These are phyloP conservation scores for Boletales sp. DNA, from an alignment of 768 basidiomycete species.

Conservation along the genomic window DNA sequence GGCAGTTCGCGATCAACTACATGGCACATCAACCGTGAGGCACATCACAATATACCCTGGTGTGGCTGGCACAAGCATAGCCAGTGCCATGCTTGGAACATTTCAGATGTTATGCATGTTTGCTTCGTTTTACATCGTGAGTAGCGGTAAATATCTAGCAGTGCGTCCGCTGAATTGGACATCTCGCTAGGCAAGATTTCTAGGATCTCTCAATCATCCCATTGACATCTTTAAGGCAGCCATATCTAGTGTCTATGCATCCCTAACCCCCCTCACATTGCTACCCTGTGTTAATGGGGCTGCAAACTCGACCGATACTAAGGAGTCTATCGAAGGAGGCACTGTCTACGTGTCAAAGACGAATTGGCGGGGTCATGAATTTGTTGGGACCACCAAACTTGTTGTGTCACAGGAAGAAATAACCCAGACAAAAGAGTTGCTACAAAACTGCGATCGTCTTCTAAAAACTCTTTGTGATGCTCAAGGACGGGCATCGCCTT, in stretches of 20 bases:
- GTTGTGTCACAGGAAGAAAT: slow-evolving; percentile 50
- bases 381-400: slow-evolving; percentile 48
- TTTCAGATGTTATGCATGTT: slow-evolving; percentile 48
- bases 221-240: slow-evolving; percentile 64
- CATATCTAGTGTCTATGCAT: slow-evolving; percentile 61
- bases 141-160: slow-evolving; percentile 23
- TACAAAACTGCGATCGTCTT: slow-evolving; percentile 55
- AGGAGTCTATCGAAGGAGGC: slow-evolving; percentile 14
- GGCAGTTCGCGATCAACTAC: slow-evolving; percentile 28
- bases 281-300: slow-evolving; percentile 35
- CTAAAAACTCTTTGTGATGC: slow-evolving; percentile 36
- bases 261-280: slow-evolving; percentile 53
- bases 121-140: slow-evolving; percentile 59
- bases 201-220: slow-evolving; percentile 66
- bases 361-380: slow-evolving; percentile 51
- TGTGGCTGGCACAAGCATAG: slow-evolving; percentile 63
- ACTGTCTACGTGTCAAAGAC: slow-evolving; percentile 55
- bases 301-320: slow-evolving; percentile 4
- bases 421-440: slow-evolving; percentile 42
- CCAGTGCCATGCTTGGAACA: slow-evolving; percentile 41
- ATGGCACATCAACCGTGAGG: slow-evolving; percentile 22
- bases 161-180: slow-evolving; percentile 1
- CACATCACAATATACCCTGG: slow-evolving; percentile 72
- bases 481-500: slow-evolving; percentile 24
- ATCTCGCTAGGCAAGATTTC: slow-evolving; percentile 52